phyloP scores from a whole-genome alignment of 331 rosid species.

The Quercus lobata region DNA sequence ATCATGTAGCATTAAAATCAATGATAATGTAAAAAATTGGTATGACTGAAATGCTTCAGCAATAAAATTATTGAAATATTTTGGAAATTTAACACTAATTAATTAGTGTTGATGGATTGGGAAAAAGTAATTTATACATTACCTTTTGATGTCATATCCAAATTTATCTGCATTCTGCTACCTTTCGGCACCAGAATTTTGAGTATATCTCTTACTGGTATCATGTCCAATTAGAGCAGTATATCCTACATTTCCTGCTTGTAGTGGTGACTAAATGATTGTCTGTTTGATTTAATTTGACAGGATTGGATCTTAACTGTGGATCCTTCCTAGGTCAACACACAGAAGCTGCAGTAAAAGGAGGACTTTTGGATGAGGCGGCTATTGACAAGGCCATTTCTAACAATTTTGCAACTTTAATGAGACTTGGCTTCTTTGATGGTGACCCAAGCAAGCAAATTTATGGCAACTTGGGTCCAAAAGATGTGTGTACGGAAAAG shows the following conservation, averaged over 20 bases:
- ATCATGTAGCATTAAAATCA: not conserved
- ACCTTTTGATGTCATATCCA: no score
- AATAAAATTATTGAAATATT: not conserved
- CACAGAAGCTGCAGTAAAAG: conserved; percentile 79
- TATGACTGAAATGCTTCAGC: not conserved
- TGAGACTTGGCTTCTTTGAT: conserved; percentile 95
- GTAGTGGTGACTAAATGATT: not conserved
- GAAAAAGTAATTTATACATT: not conserved
- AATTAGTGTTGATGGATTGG: not conserved
- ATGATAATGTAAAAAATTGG: not conserved
- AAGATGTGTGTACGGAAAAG: conserved; percentile 75
- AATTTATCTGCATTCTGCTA: not conserved
- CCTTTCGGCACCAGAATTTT: not conserved
- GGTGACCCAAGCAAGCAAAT: conserved; percentile 81
- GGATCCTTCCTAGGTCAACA: conserved; percentile 64
- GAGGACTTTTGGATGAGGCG: conserved; percentile 72
- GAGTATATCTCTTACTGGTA: not conserved
- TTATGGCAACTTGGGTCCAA: conserved; percentile 86
- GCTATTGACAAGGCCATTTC: conserved; percentile 66
- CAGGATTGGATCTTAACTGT: conserved; percentile 94
- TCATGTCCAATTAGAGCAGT: not conserved
- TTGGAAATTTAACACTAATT: not conserved
- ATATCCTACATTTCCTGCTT: not conserved
- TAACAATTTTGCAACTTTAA: conserved; percentile 79
- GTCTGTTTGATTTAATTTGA: conserved; percentile 8